phyloP scores from a whole-genome alignment of 2,329 filamentous ascomycete species.

The Pyrenochaeta sp. region DNA sequence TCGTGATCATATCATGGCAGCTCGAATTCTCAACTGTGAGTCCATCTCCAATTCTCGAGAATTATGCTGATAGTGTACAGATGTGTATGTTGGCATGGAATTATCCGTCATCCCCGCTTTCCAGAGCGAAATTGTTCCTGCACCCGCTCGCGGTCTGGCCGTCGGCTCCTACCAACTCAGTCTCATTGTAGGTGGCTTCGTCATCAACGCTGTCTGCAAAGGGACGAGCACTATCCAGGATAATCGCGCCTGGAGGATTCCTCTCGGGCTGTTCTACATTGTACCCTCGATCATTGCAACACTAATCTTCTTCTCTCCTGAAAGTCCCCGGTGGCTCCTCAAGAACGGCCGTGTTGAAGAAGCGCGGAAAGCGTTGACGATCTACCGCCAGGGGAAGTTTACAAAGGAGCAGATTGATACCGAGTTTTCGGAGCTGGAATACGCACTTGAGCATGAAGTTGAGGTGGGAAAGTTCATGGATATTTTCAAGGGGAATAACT shows the following conservation, averaged over 20 bases:
- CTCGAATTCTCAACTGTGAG: constrained; percentile 10
- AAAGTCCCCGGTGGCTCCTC: constrained; percentile 12
- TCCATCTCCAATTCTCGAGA: neutral
- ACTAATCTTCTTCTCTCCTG: constrained; percentile 7
- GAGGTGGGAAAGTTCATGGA: constrained; percentile 6
- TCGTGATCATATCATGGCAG: constrained; percentile 15
- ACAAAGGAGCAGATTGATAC: constrained; percentile 4
- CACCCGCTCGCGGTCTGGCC: constrained; percentile 9
- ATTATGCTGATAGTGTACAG: constrained; percentile 1
- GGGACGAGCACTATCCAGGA: constrained; percentile 8
- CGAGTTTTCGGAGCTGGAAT: constrained; percentile 3
- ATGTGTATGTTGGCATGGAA: constrained; percentile 16
- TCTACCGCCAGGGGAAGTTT: constrained; percentile 4
- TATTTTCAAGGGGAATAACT: constrained; percentile 4
- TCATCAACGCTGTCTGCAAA: constrained; percentile 9
- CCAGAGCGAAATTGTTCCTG: constrained; percentile 14
- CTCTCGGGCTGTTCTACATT: constrained; percentile 9
- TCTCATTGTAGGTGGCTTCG: constrained; percentile 7
- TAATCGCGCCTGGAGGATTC: constrained; percentile 10
- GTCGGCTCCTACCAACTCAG: constrained; percentile 14
- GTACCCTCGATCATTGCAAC: constrained; percentile 5
- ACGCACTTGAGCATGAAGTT: constrained; percentile 4
- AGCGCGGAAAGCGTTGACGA: constrained; percentile 1
- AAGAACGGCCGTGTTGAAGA: constrained; percentile 4
- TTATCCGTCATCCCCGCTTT: constrained; percentile 12